Conservation (phyloP, 2,329 filamentous ascomycete genomes). For the Fusarium sulawesiense region DNA sequence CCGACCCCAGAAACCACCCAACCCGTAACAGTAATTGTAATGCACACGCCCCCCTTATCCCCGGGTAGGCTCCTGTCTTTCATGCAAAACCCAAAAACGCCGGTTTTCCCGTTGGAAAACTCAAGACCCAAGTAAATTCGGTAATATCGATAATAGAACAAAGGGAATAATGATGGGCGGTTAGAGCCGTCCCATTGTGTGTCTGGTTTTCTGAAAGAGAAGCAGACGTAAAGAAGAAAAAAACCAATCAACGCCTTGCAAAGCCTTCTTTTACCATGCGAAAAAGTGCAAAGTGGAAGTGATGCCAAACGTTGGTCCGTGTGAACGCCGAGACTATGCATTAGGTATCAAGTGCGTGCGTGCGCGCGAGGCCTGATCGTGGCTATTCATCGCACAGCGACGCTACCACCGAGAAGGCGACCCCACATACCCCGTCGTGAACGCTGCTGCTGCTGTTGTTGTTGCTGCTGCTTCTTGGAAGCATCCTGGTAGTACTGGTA, state of each 20-base stretch:
- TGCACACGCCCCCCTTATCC: slow-evolving; percentile 35
- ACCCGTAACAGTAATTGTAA: slow-evolving; percentile 28
- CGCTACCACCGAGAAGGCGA: slow-evolving; percentile 62
- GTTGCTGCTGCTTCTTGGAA: slow-evolving; percentile 55
- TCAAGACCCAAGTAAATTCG: not conserved
- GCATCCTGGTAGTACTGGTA: slow-evolving; percentile 59
- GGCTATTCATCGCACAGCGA: slow-evolving; percentile 53
- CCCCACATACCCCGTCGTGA: slow-evolving; percentile 61
- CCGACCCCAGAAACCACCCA: not conserved
- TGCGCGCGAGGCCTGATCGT: not conserved
- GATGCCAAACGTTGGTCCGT: slow-evolving; percentile 41
- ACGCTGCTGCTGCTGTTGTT: slow-evolving; percentile 51
- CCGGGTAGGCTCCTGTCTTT: slow-evolving; percentile 17
- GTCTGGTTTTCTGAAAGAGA: slow-evolving; percentile 34
- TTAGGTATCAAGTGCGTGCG: slow-evolving; percentile 21
- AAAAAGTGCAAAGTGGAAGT: slow-evolving; percentile 31
- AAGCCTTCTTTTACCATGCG: slow-evolving; percentile 36
- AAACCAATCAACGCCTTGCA: slow-evolving; percentile 37
- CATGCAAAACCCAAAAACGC: slow-evolving; percentile 37
- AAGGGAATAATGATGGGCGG: slow-evolving; percentile 33
- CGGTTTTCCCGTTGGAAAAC: slow-evolving; percentile 6
- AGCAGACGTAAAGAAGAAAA: slow-evolving; percentile 21
- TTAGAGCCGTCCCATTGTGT: slow-evolving; percentile 28
- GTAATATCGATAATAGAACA: slow-evolving; percentile 27
- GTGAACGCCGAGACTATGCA: slow-evolving; percentile 38